Percentiles rank a stretch among this genome's conserved stretches.
Evolutionary conservation across 2,329 filamentous ascomycete species (phyloP).

Genomic region (Alternaria sp.): DNA sequence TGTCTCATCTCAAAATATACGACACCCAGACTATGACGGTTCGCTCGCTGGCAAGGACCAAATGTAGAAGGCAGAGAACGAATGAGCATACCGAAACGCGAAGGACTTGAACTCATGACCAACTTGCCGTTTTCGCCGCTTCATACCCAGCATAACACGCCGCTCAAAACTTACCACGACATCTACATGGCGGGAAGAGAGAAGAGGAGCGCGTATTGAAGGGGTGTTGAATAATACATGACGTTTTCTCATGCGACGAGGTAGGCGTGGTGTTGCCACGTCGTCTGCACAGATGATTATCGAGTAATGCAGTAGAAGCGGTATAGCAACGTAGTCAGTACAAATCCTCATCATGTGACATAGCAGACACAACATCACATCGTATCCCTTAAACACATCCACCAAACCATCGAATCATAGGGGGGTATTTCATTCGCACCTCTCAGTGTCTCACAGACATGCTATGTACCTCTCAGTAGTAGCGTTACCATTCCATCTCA

Average conservation of each 20-base stretch:
- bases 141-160: background rate
- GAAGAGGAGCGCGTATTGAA: background rate
- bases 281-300: background rate
- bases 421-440: background rate
- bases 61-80: too few species aligned
- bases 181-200: background rate
- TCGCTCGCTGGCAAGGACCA: background rate
- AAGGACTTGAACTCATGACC: background rate
- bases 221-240: background rate
- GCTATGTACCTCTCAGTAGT: background rate
- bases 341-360: fast-evolving
- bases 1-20: background rate
- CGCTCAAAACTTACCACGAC: background rate
- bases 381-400: fast-evolving
- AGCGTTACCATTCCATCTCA: background rate
- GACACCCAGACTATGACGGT: fast-evolving
- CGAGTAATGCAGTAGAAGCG: fast-evolving
- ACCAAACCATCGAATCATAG: background rate
- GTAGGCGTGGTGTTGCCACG: too few species aligned
- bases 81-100: background rate
- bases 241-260: too few species aligned
- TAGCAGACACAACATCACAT: background rate
- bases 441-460: background rate
- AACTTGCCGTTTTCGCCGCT: background rate
- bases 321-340: background rate